A percentile compares a stretch with the other conserved stretches of the same genome.
Conservation (phyloP, 257 asterid genomes). For the Verbena officinalis region DNA sequence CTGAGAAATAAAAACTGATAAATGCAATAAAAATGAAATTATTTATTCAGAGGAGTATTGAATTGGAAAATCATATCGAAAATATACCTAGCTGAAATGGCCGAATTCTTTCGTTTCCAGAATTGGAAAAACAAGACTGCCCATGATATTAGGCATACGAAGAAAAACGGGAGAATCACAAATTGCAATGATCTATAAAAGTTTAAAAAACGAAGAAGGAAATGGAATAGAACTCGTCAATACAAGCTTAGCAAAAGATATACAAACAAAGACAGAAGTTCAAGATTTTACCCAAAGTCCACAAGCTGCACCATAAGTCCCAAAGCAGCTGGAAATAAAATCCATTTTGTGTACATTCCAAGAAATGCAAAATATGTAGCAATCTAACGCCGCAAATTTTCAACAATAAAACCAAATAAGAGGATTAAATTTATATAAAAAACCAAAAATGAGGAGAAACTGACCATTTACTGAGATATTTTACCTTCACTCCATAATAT, state of each 20-base stretch:
- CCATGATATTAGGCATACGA: constrained; percentile 79
- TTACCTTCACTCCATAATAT: constrained; percentile 87
- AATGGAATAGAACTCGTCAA: not conserved
- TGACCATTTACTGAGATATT: not conserved
- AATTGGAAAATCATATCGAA: not conserved
- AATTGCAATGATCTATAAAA: constrained; percentile 71
- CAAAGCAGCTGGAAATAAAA: constrained; percentile 85
- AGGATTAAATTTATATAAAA: constrained; percentile 9
- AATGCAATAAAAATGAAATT: not conserved
- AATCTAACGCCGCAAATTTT: constrained; percentile 45
- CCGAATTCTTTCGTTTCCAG: constrained; percentile 94
- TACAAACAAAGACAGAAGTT: constrained; percentile 13
- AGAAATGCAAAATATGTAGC: constrained; percentile 91
- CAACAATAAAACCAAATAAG: not conserved
- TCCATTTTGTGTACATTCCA: constrained; percentile 95
- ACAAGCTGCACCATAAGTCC: constrained; percentile 77
- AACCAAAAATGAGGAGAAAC: constrained; percentile 19
- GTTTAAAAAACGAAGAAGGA: constrained; percentile 21
- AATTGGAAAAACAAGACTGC: constrained; percentile 88
- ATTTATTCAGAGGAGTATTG: not conserved
- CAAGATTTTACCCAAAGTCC: constrained; percentile 71
- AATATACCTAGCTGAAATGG: constrained; percentile 69
- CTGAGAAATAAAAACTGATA: constrained; percentile 33
- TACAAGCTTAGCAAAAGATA: constrained; percentile 7
- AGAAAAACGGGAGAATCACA: constrained; percentile 84